Percentiles rank a stretch among this genome's conserved stretches.
Conservation (phyloP, 2,329 filamentous ascomycete genomes). For the Aureobasidium melanogenum region DNA sequence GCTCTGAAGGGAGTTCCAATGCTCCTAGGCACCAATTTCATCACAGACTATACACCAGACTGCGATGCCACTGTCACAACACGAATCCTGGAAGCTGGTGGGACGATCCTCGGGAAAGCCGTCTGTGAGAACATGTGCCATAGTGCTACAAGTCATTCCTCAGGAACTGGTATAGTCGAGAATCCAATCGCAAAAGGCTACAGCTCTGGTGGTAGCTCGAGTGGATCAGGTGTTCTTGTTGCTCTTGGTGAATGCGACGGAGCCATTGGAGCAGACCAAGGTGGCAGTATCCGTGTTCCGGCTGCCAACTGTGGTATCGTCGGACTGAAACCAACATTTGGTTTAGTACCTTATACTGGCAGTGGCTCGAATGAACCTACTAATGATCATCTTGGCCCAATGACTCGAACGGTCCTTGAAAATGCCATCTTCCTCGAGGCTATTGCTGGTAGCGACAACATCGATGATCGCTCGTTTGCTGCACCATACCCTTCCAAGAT, state of each 20-base stretch:
- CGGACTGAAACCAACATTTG: conserved; percentile 34
- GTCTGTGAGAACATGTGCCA: conserved; percentile 42
- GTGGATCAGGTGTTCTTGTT: conserved; percentile 27
- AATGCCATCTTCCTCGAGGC: conserved; percentile 30
- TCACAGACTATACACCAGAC: conserved; percentile 27
- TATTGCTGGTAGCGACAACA: conserved; percentile 37
- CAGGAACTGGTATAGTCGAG: conserved; percentile 37
- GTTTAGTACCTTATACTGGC: conserved; percentile 38
- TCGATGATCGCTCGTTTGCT: conserved; percentile 31
- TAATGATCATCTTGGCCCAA: conserved; percentile 39
- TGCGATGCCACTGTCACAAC: conserved; percentile 39
- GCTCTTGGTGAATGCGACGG: conserved; percentile 25
- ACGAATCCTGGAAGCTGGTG: conserved; percentile 35
- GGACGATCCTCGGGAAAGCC: conserved; percentile 34
- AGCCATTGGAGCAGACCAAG: conserved; percentile 27
- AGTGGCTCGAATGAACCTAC: conserved; percentile 32
- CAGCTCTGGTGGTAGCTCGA: conserved; percentile 28
- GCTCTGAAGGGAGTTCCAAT: conserved; percentile 36
- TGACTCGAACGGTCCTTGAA: conserved; percentile 33
- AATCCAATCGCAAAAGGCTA: conserved; percentile 28
- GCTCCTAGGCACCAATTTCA: conserved; percentile 32
- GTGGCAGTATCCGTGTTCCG: conserved; percentile 19
- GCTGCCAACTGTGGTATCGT: conserved; percentile 19
- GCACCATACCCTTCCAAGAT: conserved; percentile 22
- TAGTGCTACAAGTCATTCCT: conserved; percentile 34